Base-by-base conservation (phyloP, 2,329 filamentous ascomycete genomes). In the Cladosporium oxysporum region DNA sequence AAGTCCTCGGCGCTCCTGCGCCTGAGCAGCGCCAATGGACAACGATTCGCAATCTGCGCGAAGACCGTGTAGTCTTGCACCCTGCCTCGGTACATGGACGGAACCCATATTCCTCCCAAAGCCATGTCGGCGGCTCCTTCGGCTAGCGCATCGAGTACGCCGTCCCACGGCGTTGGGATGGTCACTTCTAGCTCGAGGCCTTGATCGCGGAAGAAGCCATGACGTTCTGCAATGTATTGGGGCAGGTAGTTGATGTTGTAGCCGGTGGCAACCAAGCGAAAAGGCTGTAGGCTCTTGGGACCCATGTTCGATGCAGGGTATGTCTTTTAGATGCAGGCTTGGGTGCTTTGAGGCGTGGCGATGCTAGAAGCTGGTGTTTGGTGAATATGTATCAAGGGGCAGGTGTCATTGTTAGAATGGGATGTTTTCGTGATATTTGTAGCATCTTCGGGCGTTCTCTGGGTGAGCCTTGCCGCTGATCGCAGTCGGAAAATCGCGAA, bases 241-340 rank as follows among this genome's bases (percentile, higher is more conserved):
- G 74, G 74, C 12, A 75, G 71, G 55, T 76, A 75, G 65, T 75
- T 75, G 63, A 76, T 66, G 60, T 69, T 74, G 70, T 74, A 69
- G 55, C 73, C 73, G 8, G 72, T 75, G 55, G 73, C n/a, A 23
- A n/a, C n/a, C 4, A 31, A 31, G 10, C 31, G 31, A 31, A 31
- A 31, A 31, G 31, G 31, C 10, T 11, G 31, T 31, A 31, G 10
- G 31, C 31, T 31, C 31, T 7, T 31, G 31, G 31, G 5, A 1
- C 10, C 31, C 31, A 31, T 31, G 1, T 31, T 31, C 10, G 31
- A 7, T 31, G 31, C 10, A 31, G 31, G 5, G 31, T 31, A 5
- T 26, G 31, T 31, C 31, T 11, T 31, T 31, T 31, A 4, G 4
- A 5, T 31, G 31, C 6, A 31, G 5, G 31, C 10, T 11, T 31